Evolutionary conservation across 352 stramenopile species (phyloP), one percentile per base, ranked within the genome.

Genomic region (Phytophthora uliginosa): DNA sequence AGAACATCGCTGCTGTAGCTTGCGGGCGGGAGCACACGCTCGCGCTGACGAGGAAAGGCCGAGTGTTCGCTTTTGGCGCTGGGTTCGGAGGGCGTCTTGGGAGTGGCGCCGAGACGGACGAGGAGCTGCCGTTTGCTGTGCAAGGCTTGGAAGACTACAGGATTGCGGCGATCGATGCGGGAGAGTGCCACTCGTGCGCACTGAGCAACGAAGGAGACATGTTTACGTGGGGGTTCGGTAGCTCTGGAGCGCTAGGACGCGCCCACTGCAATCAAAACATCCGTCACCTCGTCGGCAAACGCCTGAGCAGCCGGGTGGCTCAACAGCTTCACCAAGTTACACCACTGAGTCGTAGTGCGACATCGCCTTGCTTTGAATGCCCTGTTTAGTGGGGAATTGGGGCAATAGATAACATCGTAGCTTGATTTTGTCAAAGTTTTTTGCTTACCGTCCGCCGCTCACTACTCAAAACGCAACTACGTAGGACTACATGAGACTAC

Each of bases 151-250:
- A 81, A 2, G 62, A 40, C 18, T 68, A 85, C 38, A 48, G 62
- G 3, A 80, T 97, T 24, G 68, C 85, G 2, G 48, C 73, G 3
- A 70, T 94, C 3, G 86, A 94, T 40, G 91, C 87, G 26, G 91
- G 90, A 5, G 90, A 97, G 60, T 95, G 89, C 52, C 91, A 97
- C 50, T 96, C 90, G 1, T 83, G 73, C 53, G 91, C 86, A 4
- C 60, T 97, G 42, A 92, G 69, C 36, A 60, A 74, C 38, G 69
- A 85, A 1, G 91, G 90, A 5, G 73, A 92, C 10, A 76, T 97
- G 12, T 97, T 89, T 40, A 97, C 89, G 17, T 97, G 90, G 90
- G 90, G 91, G 0, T 96, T 96, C 54, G 90, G 91, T n/a, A 85
- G 73, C 28, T 96, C 89, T 2, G 90, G 90, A 2, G 90, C 91